Evolutionary conservation across 2,329 filamentous ascomycete genomes (phyloP), one percentile per base, ranked within the genome.

Genomic region (Fusarium virguliforme): DNA sequence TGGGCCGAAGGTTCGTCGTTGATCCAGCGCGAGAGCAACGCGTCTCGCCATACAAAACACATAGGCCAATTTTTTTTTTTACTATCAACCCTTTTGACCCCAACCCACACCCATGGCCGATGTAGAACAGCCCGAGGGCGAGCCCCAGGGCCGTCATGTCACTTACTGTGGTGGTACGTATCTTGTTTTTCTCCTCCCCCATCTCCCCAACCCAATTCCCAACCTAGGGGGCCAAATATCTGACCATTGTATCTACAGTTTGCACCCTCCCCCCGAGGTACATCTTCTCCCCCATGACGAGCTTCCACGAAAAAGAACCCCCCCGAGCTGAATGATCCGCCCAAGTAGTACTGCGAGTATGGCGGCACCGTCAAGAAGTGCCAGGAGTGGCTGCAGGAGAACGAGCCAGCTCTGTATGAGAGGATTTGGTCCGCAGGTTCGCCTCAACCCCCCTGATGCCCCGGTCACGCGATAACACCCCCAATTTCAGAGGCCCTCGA

Each of bases 311-410:
- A 63, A 56, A 65, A 43, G 54, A 30, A 53, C 64, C n/a, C 65
- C 22, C 62, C 56, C 55, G 60, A 70, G 67, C 73, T 75, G 65
- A 78, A 73, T 72, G 57, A 75, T 65, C 43, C 60, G 59, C 67
- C 64, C 67, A 77, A 82, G 74, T 84, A 98, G 96, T 99, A 98
- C 85, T 99, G 96, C 86, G 96, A 99, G 84, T 98, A 98, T 83
- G 96, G 96, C 79, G 95, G 95, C 72, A 98, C 95, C 40, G 91
- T 92, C 26, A 97, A 94, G 84, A 99, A 98, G 85, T 99, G 96
- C 85, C 92, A 95, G 82, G 95, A 98, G 81, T 99, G 96, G 96
- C 90, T 99, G 22, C 85, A 94, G 77, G 89, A 91, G 72, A 87
- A 90, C 72, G 88, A 97, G 76, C 88, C 90, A 4, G 86, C 88